Base-by-base conservation (phyloP, 176 grass and related monocot genomes). In the Puccinellia tenuiflora region DNA sequence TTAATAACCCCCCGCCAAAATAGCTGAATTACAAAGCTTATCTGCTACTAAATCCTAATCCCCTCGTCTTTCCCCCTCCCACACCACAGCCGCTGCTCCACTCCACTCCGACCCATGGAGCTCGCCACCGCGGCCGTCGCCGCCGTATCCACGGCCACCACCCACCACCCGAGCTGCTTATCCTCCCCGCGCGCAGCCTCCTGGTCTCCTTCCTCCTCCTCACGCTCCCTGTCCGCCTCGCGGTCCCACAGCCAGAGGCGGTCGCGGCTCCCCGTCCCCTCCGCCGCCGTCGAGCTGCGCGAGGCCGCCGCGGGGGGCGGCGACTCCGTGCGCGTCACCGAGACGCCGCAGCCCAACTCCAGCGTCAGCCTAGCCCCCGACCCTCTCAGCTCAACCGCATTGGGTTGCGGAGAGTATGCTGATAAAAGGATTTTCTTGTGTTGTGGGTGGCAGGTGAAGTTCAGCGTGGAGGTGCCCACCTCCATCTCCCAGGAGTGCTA, bases 391-490 rank as follows among this genome's bases (percentile, higher is more conserved):
- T n/a, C n/a, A n/a, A n/a, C n/a, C 17, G 13, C 48, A 22, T 16
- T 12, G 51, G 2, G 6, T 43, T 21, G 17, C 39, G 6, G n/a
- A n/a, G 35, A n/a, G 7, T 74, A 28, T 51, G 57, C 20, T 3
- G n/a, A 30, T n/a, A 17, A 39, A 18, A 46, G 15, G 15, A 46
- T 7, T 70, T 45, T 13, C 42, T 82, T 72, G 16, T 78, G 8
- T 78, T 18, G 78, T 61, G 31, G 2, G 2, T 6, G 2, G 39
- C 91, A 98, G 96, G 85, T 98, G 40, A 90, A 87, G 48, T 93
- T 98, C 73, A 98, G 73, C 40, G 96, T 98, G 68, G 93, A 95
- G 78, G 96, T 98, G 79, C 93, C 96, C 31, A 65, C 91, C 47
- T 86, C 85, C 11, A 83, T 98, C 73, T 92, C 86, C 48, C 85